Evolutionary conservation across 2,329 filamentous ascomycete genomes (phyloP).

Genomic region (Aspergillus pseudonomiae): DNA sequence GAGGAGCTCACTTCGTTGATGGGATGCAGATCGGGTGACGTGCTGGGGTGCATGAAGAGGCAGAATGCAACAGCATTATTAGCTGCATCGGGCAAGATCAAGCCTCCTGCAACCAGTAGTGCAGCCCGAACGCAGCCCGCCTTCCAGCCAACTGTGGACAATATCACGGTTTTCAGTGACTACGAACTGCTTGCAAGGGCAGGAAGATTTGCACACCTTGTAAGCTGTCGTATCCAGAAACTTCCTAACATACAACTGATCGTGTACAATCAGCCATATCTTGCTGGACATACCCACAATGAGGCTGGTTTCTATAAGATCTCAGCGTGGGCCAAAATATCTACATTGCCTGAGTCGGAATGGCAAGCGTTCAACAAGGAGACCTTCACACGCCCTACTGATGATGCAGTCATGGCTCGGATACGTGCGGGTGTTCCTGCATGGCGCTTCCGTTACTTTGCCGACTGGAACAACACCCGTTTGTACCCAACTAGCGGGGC

Average conservation of each 20-base stretch:
- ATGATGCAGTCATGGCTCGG: conserved; percentile 43
- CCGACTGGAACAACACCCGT: conserved; percentile 54
- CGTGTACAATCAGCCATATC: conserved; percentile 34
- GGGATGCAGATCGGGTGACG: neutral
- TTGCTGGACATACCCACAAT: conserved; percentile 50
- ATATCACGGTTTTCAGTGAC: conserved; percentile 46
- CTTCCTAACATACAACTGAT: neutral
- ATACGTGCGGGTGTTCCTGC: conserved; percentile 37
- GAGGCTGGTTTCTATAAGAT: conserved; percentile 55
- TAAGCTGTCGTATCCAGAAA: neutral
- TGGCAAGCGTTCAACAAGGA: conserved; percentile 47
- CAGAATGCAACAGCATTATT: conserved; percentile 30
- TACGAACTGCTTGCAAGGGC: conserved; percentile 29
- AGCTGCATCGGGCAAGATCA: conserved; percentile 40
- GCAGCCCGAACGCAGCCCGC: conserved; percentile 23
- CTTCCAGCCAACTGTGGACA: conserved; percentile 50
- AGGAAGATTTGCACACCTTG: neutral
- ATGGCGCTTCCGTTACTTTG: conserved; percentile 54
- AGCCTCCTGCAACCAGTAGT: conserved; percentile 31
- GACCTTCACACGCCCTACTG: conserved; percentile 52
- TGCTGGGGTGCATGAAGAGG: conserved; percentile 15
- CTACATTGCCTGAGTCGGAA: conserved; percentile 43
- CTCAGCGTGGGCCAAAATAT: conserved; percentile 43
- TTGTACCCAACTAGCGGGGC: conserved; percentile 51
- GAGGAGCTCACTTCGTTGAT: neutral